phyloP scores from a whole-genome alignment of 768 basidiomycete genomes.

The Tremella yokohamensis region DNA sequence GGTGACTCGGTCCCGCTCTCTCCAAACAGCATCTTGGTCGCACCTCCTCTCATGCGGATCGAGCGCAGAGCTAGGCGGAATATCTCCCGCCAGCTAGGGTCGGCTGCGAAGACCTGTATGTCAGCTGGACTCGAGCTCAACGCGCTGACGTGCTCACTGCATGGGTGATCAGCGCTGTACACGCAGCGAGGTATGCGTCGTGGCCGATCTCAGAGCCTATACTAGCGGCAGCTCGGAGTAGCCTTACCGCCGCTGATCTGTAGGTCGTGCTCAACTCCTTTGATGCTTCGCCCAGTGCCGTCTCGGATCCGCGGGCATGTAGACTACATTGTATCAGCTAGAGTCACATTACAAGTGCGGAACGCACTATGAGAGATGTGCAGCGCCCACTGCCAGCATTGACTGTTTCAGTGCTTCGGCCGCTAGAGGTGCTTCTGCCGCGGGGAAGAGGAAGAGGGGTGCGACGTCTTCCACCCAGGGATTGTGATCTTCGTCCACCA shows the following conservation, averaged over 20 bases:
- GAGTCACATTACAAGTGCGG: neutral
- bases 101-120: slow-evolving; percentile 13
- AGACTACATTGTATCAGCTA: neutral
- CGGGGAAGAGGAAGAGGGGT: slow-evolving; percentile 20
- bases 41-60: slow-evolving; percentile 10
- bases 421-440: slow-evolving; percentile 8
- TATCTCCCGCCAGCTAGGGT: slow-evolving; percentile 16
- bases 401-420: slow-evolving; percentile 15
- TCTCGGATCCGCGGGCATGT: neutral
- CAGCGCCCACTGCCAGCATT: slow-evolving; percentile 24
- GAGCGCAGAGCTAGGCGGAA: slow-evolving; percentile 4
- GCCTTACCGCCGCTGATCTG: neutral
- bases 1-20: neutral
- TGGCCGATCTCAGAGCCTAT: slow-evolving; percentile 4
- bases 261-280: slow-evolving; percentile 1
- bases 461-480: slow-evolving; percentile 28
- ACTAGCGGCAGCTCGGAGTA: slow-evolving; percentile 10
- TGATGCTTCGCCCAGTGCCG: too few species aligned
- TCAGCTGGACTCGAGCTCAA: neutral
- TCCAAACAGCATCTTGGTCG: slow-evolving; percentile 9
- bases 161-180: slow-evolving; percentile 4
- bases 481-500: slow-evolving; percentile 27
- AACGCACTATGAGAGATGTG: slow-evolving; percentile 26
- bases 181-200: slow-evolving; percentile 17
- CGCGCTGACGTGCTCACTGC: slow-evolving; percentile 13